phyloP scores from a whole-genome alignment of 768 basidiomycete genomes.

The Pholiota conissans region DNA sequence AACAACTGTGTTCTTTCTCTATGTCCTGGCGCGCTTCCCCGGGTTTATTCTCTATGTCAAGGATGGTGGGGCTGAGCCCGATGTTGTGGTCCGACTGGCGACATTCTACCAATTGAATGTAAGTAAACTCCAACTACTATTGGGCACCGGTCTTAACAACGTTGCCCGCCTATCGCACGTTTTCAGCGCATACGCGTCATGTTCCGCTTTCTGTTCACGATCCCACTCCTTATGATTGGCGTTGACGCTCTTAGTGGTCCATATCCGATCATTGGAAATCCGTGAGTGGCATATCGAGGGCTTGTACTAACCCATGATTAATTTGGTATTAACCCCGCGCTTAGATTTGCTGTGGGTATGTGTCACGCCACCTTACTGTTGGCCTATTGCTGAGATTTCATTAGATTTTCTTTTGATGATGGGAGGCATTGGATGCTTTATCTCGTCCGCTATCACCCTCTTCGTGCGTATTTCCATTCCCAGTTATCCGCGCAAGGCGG shows the following conservation, averaged over 20 bases:
- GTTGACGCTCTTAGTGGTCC: slow-evolving; percentile 58
- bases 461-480: slow-evolving; percentile 46
- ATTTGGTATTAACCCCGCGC: slow-evolving; percentile 5
- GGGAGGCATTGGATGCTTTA: slow-evolving; percentile 72
- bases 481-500: background rate
- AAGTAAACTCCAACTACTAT: slow-evolving; percentile 24
- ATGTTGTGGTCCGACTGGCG: slow-evolving; percentile 69
- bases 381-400: slow-evolving; percentile 18
- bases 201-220: slow-evolving; percentile 73
- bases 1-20: slow-evolving; percentile 71
- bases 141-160: background rate
- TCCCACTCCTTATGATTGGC: slow-evolving; percentile 67
- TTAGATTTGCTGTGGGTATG: slow-evolving; percentile 63
- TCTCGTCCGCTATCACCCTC: slow-evolving; percentile 80
- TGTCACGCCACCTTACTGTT: slow-evolving; percentile 1
- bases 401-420: slow-evolving; percentile 71
- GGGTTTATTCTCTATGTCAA: slow-evolving; percentile 70
- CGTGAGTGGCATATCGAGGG: slow-evolving; percentile 42
- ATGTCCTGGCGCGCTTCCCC: slow-evolving; percentile 71
- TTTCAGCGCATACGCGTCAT: slow-evolving; percentile 64
- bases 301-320: background rate
- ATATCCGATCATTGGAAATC: slow-evolving; percentile 49
- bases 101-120: slow-evolving; percentile 83
- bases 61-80: slow-evolving; percentile 70
- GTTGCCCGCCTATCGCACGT: background rate